Evolutionary conservation across 768 basidiomycete genomes (phyloP), one percentile per base, ranked within the genome.

Genomic region (Favolaschia claudopus): DNA sequence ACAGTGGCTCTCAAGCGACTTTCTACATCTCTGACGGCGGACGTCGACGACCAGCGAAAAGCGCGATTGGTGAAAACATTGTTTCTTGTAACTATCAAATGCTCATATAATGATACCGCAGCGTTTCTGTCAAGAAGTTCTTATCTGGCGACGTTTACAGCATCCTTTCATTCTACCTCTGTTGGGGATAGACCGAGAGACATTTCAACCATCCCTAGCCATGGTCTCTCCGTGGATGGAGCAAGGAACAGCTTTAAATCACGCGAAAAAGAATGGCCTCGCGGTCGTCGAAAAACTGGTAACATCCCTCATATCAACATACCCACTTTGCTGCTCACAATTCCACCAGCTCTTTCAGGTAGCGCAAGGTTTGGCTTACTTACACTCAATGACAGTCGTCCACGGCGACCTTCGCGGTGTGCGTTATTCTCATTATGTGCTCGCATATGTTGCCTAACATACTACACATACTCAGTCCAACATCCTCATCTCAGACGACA

Each of bases 211-310:
- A 2, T 61, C 44, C 17, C 55, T 76, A 19, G 70, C 72, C 27
- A 66, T 77, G 5, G 71, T 77, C 9, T 74, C 75, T 2, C 74
- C 77, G n/a, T 77, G 75, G 77, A 76, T 78, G 75, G 29, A 66
- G n/a, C 24, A 59, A 22, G 69, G 69, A 14, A 70, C 67, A 0
- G 50, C 68, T 31, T 32, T 60, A 20, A 44, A 52, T 8, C 60
- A 60, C 45, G 37, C 60, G 4, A 43, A 43, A 5, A 59, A 69
- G 10, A 65, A 72, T 45, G 76, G 76, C 0, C 71, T 69, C 28
- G 40, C 74, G 15, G 62, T 56, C 29, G 68, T 73, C 20, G 72
- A 68, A 37, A 45, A 74, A 25, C 29, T 63, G 10, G 67, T 69
- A 15, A 28, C 54, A 43, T 36, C 39, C 42, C 37, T 7, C 19